phyloP scores from a whole-genome alignment of 2,329 filamentous ascomycete genomes.

The Aspergillus latus region DNA sequence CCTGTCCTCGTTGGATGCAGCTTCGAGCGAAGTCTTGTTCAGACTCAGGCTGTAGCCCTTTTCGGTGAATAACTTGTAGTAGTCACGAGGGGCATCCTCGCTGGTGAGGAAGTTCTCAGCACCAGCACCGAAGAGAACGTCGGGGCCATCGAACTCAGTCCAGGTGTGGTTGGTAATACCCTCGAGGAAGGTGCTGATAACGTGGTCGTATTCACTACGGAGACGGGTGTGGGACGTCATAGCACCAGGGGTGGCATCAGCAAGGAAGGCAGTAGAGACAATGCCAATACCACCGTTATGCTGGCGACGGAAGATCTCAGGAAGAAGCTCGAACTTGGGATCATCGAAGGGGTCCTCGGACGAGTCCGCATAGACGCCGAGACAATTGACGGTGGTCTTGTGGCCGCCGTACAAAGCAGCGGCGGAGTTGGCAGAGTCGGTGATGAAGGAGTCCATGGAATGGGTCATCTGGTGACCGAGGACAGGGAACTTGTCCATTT shows the following conservation, averaged over 20 bases:
- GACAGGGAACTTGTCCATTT: slow-evolving; percentile 81
- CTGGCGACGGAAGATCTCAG: slow-evolving; percentile 67
- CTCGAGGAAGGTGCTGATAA: slow-evolving; percentile 74
- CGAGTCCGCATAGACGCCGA: slow-evolving; percentile 79
- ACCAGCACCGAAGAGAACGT: slow-evolving; percentile 80
- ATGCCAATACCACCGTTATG: slow-evolving; percentile 61
- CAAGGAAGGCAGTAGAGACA: slow-evolving; percentile 72
- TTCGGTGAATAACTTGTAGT: slow-evolving; percentile 68
- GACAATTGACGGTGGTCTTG: slow-evolving; percentile 78
- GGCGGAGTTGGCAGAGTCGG: slow-evolving; percentile 81
- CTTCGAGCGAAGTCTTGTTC: slow-evolving; percentile 70
- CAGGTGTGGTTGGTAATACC: slow-evolving; percentile 78
- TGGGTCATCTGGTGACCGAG: slow-evolving; percentile 87
- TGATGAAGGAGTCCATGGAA: slow-evolving; percentile 81
- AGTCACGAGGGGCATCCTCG: slow-evolving; percentile 57
- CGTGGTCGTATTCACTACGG: slow-evolving; percentile 66
- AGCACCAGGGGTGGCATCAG: slow-evolving; percentile 79
- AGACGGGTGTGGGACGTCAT: slow-evolving; percentile 70
- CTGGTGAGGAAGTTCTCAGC: slow-evolving; percentile 76
- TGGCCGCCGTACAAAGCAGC: slow-evolving; percentile 79
- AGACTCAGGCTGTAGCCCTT: slow-evolving; percentile 69
- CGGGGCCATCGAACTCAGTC: slow-evolving; percentile 71
- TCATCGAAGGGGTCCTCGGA: slow-evolving; percentile 73
- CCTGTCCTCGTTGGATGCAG: slow-evolving; percentile 58
- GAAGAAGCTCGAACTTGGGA: slow-evolving; percentile 81